Percentiles rank a stretch among this genome's conserved stretches.
These are phyloP conservation scores for Leccinum griseonigrum DNA, from an alignment of 1,284 basidiomycete species.

Conservation along the genomic window DNA sequence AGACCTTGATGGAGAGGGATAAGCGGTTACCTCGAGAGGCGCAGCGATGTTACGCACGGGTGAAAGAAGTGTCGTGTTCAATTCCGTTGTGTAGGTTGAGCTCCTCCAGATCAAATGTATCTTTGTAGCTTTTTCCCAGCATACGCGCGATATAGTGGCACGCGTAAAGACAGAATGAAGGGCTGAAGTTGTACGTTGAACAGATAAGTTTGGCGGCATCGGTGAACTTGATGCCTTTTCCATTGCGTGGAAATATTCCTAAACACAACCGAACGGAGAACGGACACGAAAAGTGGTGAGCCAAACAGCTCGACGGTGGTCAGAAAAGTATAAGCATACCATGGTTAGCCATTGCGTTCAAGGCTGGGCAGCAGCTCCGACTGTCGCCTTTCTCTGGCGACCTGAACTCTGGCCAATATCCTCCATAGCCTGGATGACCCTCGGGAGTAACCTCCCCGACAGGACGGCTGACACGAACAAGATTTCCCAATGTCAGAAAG, in stretches of 20 bases:
- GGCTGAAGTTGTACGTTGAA: conserved; percentile 61
- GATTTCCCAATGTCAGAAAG: conserved; percentile 51
- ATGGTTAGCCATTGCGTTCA: conserved; percentile 75
- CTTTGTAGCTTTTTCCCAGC: conserved; percentile 55
- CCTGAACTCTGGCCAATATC: conserved; percentile 66
- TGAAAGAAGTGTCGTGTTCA: conserved; percentile 73
- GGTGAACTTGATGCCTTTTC: conserved; percentile 63
- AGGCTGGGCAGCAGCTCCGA: conserved; percentile 62
- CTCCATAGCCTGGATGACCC: conserved; percentile 55
- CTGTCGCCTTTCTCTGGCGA: conserved; percentile 61
- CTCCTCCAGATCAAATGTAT: conserved; percentile 61
- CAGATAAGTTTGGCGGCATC: conserved; percentile 42
- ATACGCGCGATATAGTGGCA: conserved; percentile 55
- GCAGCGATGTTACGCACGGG: conserved; percentile 33
- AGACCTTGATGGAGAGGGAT: conserved; percentile 42
- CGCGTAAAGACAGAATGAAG: conserved; percentile 62
- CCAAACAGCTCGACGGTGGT: not conserved
- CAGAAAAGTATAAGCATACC: conserved; percentile 40
- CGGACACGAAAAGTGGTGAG: not conserved
- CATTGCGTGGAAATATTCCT: conserved; percentile 69
- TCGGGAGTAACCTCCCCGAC: conserved; percentile 51
- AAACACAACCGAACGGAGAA: not conserved
- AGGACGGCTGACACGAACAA: conserved; percentile 47
- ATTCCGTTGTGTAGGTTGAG: conserved; percentile 73
- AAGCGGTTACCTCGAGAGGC: not conserved